A percentile compares a stretch with the other conserved stretches of the same genome.
phyloP scores from a whole-genome alignment of 1,284 basidiomycete genomes.

The Ceratobasidium sp. region DNA sequence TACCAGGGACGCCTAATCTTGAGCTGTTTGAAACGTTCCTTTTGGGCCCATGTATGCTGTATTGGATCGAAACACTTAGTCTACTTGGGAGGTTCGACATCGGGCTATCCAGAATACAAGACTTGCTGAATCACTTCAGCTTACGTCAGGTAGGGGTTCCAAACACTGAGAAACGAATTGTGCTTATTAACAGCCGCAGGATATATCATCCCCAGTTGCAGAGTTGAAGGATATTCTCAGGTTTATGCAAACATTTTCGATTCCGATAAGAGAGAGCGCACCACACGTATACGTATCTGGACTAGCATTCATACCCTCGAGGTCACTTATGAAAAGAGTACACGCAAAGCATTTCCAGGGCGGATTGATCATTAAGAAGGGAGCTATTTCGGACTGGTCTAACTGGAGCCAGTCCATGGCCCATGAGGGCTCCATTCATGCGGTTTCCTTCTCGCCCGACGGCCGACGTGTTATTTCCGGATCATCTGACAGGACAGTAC shows the following conservation, averaged over 20 bases:
- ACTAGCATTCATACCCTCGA: not conserved
- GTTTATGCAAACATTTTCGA: not conserved
- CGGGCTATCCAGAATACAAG: not conserved
- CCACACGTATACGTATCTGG: slow-evolving; percentile 26
- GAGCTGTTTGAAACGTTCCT: too few species aligned
- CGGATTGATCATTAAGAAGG: too few species aligned
- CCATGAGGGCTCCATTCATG: too few species aligned
- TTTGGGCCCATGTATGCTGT: not conserved
- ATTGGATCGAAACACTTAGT: slow-evolving; percentile 15
- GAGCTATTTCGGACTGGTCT: too few species aligned
- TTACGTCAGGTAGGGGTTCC: not conserved
- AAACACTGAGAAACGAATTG: not conserved
- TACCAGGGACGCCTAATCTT: not conserved
- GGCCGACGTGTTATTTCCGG: too few species aligned
- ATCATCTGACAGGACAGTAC: too few species aligned
- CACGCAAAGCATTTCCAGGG: too few species aligned
- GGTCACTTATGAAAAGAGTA: not conserved
- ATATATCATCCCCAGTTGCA: not conserved
- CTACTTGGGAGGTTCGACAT: not conserved
- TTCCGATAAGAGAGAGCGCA: not conserved
- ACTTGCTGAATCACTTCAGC: not conserved
- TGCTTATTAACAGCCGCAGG: not conserved
- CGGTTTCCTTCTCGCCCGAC: too few species aligned
- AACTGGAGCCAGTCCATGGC: too few species aligned
- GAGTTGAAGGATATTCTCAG: not conserved